A percentile compares a stretch with the other conserved stretches of the same genome.
Evolutionary conservation across 345 rosid species (phyloP).

Genomic region (Populus ilicifolia): DNA sequence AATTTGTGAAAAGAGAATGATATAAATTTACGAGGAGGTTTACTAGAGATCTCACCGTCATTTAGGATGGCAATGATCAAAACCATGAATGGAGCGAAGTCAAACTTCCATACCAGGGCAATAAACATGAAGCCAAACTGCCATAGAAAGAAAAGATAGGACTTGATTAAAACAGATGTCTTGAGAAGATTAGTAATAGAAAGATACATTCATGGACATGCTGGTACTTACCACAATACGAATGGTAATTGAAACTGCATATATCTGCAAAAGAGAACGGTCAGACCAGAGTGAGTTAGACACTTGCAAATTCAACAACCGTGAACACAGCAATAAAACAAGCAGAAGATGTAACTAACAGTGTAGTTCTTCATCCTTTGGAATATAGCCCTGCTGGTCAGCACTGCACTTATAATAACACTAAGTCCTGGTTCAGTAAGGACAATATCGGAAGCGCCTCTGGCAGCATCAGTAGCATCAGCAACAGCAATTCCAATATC

Average conservation of each 20-base stretch:
- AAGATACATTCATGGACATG: not conserved
- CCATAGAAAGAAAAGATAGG: constrained; percentile 11
- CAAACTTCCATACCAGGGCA: constrained; percentile 83
- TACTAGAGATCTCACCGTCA: constrained; percentile 52
- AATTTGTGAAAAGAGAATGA: not conserved
- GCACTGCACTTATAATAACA: constrained; percentile 86
- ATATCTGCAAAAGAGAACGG: constrained; percentile 48
- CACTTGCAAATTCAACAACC: not conserved
- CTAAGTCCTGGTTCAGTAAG: constrained; percentile 95
- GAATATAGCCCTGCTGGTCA: constrained; percentile 88
- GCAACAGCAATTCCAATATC: constrained; percentile 97
- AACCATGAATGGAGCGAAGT: constrained; percentile 91
- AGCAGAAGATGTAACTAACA: constrained; percentile 33
- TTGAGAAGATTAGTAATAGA: not conserved
- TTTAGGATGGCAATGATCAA: constrained; percentile 83
- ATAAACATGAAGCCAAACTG: constrained; percentile 92
- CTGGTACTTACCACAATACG: constrained; percentile 73
- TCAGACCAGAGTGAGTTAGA: constrained; percentile 10
- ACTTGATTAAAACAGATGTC: not conserved
- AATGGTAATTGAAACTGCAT: constrained; percentile 90
- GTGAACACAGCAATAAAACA: not conserved
- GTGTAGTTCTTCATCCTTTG: constrained; percentile 98
- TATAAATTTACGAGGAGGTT: not conserved
- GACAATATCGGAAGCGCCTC: constrained; percentile 90
- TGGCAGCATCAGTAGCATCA: constrained; percentile 96